Conservation (phyloP, 2,329 filamentous ascomycete species). For the Sarocladium strictum region DNA sequence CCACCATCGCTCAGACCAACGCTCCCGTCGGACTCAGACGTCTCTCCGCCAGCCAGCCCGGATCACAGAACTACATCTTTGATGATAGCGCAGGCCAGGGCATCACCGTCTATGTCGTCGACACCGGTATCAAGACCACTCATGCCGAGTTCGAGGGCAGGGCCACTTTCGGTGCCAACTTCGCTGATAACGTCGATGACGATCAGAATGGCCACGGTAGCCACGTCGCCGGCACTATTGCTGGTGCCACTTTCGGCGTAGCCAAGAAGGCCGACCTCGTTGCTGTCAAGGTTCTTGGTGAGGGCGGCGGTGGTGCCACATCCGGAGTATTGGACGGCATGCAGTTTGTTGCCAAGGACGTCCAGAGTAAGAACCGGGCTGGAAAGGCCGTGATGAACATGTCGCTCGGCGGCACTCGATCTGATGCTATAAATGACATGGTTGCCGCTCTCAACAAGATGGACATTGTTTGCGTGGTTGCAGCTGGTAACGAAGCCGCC, state of each 20-base stretch:
- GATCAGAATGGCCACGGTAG: conserved; percentile 59
- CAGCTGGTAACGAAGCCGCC: conserved; percentile 52
- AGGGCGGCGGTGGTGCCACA: conserved; percentile 28
- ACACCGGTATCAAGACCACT: conserved; percentile 54
- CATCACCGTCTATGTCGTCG: conserved; percentile 58
- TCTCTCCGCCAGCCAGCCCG: conserved; percentile 38
- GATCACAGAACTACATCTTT: conserved; percentile 33
- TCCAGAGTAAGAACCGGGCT: conserved; percentile 28
- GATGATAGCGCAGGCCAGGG: conserved; percentile 46
- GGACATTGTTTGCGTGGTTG: conserved; percentile 52
- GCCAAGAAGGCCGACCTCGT: conserved; percentile 51
- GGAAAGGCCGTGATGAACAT: conserved; percentile 59
- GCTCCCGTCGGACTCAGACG: conserved; percentile 49
- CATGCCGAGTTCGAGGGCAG: conserved; percentile 54
- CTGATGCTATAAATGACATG: conserved; percentile 47
- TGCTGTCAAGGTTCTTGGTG: conserved; percentile 57
- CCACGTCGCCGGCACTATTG: conserved; percentile 59
- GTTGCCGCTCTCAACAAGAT: conserved; percentile 41
- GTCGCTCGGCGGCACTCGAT: conserved; percentile 49
- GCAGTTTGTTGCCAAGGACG: conserved; percentile 47
- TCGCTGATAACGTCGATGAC: conserved; percentile 39
- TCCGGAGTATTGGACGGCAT: conserved; percentile 50
- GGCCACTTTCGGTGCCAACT: conserved; percentile 47
- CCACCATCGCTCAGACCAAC: conserved; percentile 43
- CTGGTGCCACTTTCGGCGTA: conserved; percentile 54